Percentiles rank a stretch among this genome's conserved stretches.
These are phyloP conservation scores for Fraxinus dipetala DNA, from an alignment of 305 asterid species.

Conservation along the genomic window DNA sequence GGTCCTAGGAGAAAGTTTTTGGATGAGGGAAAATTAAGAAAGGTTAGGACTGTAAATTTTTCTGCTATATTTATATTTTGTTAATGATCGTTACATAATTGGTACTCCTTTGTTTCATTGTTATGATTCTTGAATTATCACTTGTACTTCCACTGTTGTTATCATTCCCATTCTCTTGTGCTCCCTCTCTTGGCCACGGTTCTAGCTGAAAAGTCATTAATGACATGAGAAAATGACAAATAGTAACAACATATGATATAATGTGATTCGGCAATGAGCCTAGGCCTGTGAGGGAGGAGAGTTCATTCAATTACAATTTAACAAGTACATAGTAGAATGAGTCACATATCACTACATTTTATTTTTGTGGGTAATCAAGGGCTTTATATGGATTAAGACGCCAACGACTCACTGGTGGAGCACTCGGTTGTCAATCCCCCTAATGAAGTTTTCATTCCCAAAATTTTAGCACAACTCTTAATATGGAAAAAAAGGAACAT, in stretches of 20 bases:
- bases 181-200: neutral
- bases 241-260: neutral
- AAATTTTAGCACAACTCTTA: neutral
- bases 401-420: neutral
- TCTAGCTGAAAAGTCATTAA: neutral
- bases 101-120: constrained; percentile 14
- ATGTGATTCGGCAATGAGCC: neutral
- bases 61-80: constrained; percentile 4
- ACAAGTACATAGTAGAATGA: neutral
- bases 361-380: neutral
- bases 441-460: neutral
- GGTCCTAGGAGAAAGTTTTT: constrained; percentile 94
- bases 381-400: neutral
- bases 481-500: neutral
- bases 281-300: neutral
- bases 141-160: neutral
- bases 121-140: constrained; percentile 7
- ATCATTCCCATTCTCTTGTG: neutral
- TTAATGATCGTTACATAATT: neutral
- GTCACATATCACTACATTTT: neutral
- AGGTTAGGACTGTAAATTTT: constrained; percentile 47
- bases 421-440: neutral
- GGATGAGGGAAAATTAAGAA: constrained; percentile 89
- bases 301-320: neutral
- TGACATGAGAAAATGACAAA: neutral